These are phyloP conservation scores for Exophiala viscosa DNA, from an alignment of 2,329 filamentous ascomycete species.

Conservation along the genomic window DNA sequence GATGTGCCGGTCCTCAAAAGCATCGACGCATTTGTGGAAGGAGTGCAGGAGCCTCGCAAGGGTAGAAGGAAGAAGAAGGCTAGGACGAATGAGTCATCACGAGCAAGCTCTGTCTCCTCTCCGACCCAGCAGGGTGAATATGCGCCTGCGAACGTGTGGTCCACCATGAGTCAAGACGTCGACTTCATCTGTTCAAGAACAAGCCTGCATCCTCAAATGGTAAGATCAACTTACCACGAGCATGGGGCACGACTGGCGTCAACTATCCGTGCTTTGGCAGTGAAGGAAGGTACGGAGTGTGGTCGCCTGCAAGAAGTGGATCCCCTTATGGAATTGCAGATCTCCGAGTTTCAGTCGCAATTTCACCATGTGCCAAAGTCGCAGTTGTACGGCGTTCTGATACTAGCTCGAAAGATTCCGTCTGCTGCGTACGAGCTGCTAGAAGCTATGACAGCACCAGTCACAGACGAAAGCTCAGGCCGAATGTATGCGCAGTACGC, in stretches of 20 bases:
- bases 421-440: slow-evolving; percentile 59
- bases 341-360: slow-evolving; percentile 52
- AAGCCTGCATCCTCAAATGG: slow-evolving; percentile 41
- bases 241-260: slow-evolving; percentile 53
- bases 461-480: slow-evolving; percentile 15
- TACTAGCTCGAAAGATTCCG: slow-evolving; percentile 55
- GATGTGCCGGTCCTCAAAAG: slow-evolving; percentile 58
- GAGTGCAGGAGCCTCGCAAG: slow-evolving; percentile 40
- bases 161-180: slow-evolving; percentile 54
- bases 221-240: slow-evolving; percentile 58
- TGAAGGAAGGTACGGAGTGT: slow-evolving; percentile 43
- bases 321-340: slow-evolving; percentile 45
- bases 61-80: slow-evolving; percentile 31
- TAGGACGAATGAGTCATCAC: slow-evolving; percentile 17
- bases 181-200: slow-evolving; percentile 57
- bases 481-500: slow-evolving; percentile 39
- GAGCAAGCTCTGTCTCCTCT: slow-evolving; percentile 29
- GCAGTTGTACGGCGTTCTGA: slow-evolving; percentile 52
- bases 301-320: slow-evolving; percentile 38
- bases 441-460: slow-evolving; percentile 46
- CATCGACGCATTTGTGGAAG: slow-evolving; percentile 74
- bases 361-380: slow-evolving; percentile 51
- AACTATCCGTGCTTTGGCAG: slow-evolving; percentile 55
- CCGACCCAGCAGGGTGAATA: slow-evolving; percentile 22
- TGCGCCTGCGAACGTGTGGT: slow-evolving; percentile 54